phyloP scores from a whole-genome alignment of 2,329 filamentous ascomycete species.

The Lomentospora prolificans region DNA sequence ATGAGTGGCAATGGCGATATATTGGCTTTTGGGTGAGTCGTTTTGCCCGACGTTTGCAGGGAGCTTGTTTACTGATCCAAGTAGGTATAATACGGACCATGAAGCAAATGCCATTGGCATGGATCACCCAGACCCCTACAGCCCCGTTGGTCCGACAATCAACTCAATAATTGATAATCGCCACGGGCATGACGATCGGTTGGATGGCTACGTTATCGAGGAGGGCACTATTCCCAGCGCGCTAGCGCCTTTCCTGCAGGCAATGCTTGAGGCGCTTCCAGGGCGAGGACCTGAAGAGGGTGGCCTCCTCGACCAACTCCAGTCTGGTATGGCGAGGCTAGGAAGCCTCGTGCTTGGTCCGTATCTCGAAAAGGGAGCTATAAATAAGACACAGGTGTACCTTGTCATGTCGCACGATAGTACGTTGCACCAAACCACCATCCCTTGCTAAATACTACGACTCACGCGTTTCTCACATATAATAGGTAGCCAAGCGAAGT shows the following conservation, averaged over 20 bases:
- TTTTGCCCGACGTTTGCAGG: too few species aligned
- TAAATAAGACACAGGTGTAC: conserved; percentile 53
- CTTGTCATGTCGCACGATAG: conserved; percentile 59
- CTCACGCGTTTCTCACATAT: not conserved
- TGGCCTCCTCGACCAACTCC: conserved; percentile 29
- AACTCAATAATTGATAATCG: conserved; percentile 53
- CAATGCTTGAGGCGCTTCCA: conserved; percentile 44
- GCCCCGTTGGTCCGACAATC: conserved; percentile 52
- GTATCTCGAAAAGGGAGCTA: conserved; percentile 43
- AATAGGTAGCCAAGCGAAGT: conserved; percentile 45
- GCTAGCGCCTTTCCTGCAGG: conserved; percentile 44
- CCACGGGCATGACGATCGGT: conserved; percentile 37
- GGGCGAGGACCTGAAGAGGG: conserved; percentile 30
- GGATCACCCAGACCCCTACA: conserved; percentile 35
- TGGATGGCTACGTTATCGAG: conserved; percentile 55
- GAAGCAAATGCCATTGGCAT: conserved; percentile 47
- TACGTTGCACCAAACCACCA: conserved; percentile 20
- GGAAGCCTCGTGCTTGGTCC: conserved; percentile 49
- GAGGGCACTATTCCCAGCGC: conserved; percentile 52
- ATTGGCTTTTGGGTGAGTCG: conserved; percentile 46
- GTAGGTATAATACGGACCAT: conserved; percentile 48
- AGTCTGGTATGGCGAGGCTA: conserved; percentile 35
- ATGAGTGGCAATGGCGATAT: conserved; percentile 62
- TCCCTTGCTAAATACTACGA: too few species aligned
- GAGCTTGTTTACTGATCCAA: not conserved